Percentiles rank a stretch among this genome's conserved stretches.
phyloP scores from a whole-genome alignment of 1,284 basidiomycete genomes.

The Sporisorium exsertum region DNA sequence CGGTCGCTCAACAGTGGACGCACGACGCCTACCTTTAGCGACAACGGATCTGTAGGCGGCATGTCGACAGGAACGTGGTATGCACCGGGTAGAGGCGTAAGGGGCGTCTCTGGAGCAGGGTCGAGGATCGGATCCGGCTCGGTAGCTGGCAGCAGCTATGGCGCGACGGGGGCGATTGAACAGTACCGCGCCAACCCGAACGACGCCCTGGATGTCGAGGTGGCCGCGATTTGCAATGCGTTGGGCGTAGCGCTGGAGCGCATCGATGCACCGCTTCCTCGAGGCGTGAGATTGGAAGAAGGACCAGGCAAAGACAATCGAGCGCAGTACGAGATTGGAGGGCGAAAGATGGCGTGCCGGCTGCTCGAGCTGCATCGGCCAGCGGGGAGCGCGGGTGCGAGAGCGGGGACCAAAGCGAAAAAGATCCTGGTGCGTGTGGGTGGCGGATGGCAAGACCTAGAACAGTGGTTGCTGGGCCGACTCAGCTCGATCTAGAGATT shows the following conservation, averaged over 20 bases:
- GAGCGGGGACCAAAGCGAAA: constrained; percentile 54
- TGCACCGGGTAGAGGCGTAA: constrained; percentile 18
- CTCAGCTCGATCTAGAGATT: constrained; percentile 25
- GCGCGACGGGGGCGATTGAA: constrained; percentile 39
- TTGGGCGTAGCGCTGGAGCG: constrained; percentile 80
- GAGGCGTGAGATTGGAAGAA: constrained; percentile 71
- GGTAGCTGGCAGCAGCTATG: constrained; percentile 42
- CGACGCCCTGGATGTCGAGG: constrained; percentile 84
- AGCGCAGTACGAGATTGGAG: constrained; percentile 80
- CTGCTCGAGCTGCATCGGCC: constrained; percentile 76
- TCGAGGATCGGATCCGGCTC: constrained; percentile 33
- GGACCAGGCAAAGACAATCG: constrained; percentile 82
- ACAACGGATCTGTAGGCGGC: constrained; percentile 47
- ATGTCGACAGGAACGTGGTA: constrained; percentile 50
- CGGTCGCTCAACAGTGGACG: constrained; percentile 44
- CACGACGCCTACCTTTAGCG: constrained; percentile 56
- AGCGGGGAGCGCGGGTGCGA: constrained; percentile 47
- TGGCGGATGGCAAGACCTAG: constrained; percentile 84
- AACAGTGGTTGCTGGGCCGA: constrained; percentile 75
- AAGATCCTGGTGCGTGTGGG: constrained; percentile 66
- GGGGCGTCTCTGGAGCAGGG: constrained; percentile 30
- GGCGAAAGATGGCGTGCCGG: constrained; percentile 78
- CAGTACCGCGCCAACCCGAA: constrained; percentile 79
- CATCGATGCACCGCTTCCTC: constrained; percentile 79
- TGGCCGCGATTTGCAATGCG: constrained; percentile 80